Percentiles rank a stretch among this genome's conserved stretches.
These are phyloP conservation scores for Lasiosphaeriaceae sp. DNA, from an alignment of 495 filamentous ascomycete genomes.

Conservation along the genomic window DNA sequence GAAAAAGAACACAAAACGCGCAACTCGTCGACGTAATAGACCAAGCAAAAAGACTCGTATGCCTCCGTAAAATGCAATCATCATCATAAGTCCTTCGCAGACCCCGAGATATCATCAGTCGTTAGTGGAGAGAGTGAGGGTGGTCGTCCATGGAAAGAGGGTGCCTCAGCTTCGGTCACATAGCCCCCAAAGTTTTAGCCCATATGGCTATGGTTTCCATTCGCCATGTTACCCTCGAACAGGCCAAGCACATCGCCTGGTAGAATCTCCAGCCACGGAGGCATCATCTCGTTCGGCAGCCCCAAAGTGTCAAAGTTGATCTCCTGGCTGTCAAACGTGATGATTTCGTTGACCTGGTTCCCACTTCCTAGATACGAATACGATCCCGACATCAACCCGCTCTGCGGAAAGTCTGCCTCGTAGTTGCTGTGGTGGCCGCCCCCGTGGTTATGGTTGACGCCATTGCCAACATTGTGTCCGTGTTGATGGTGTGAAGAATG, in stretches of 20 bases:
- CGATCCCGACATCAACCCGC: conserved; percentile 35
- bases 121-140: not conserved
- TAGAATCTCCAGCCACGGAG: conserved; percentile 30
- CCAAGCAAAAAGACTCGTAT: not conserved
- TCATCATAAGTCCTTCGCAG: not conserved
- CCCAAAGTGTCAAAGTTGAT: conserved; percentile 51
- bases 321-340: conserved; percentile 69
- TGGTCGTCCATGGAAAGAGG: not conserved
- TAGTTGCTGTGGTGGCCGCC: conserved; percentile 10
- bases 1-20: not conserved
- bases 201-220: conserved; percentile 13
- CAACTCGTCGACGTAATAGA: not conserved
- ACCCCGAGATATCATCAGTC: not conserved
- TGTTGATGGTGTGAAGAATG: not conserved
- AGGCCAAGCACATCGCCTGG: conserved; percentile 22
- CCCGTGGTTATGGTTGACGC: not conserved
- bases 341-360: conserved; percentile 48
- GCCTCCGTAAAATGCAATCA: not conserved
- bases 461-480: conserved; percentile 3
- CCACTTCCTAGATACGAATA: conserved; percentile 36
- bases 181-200: not conserved
- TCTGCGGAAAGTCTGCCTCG: conserved; percentile 34
- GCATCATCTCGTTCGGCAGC: conserved; percentile 28
- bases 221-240: conserved; percentile 18
- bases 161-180: not conserved